These are phyloP conservation scores for Olyra latifolia DNA, from an alignment of 176 grass and related monocot species.

Conservation along the genomic window DNA sequence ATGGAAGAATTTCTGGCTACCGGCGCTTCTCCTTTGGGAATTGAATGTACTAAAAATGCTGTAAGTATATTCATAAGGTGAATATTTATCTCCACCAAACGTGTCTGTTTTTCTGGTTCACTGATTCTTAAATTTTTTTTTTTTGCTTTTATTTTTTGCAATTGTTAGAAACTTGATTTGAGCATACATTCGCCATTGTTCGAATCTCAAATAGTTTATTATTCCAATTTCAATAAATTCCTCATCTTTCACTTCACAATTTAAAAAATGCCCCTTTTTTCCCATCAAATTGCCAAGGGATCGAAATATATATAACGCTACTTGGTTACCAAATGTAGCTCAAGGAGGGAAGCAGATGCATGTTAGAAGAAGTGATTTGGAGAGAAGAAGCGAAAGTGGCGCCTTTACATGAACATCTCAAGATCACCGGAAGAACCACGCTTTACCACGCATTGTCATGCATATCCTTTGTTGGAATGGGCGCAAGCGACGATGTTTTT, in stretches of 20 bases:
- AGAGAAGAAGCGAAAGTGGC: neutral
- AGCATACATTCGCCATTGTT: no score
- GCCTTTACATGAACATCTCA: neutral
- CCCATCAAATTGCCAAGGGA: no score
- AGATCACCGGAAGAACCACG: neutral
- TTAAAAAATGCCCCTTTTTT: no score
- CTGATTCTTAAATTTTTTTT: no score
- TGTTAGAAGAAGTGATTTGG: conserved; percentile 5
- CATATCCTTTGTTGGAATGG: neutral
- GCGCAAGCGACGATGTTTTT: neutral
- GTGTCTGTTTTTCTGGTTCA: no score
- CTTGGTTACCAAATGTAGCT: neutral
- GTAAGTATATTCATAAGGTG: neutral
- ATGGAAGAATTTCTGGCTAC: neutral
- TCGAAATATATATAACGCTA: neutral
- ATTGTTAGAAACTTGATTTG: no score
- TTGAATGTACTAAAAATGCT: neutral
- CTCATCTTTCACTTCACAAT: neutral
- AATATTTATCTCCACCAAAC: no score
- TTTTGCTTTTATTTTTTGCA: no score
- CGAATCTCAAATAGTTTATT: no score
- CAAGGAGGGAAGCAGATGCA: neutral
- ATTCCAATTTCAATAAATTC: no score
- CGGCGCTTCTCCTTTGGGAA: neutral
- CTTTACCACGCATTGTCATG: neutral